Evolutionary conservation across 495 filamentous ascomycete genomes (phyloP), one percentile per base, ranked within the genome.

Genomic region (Podospora bellae-mahoneyi): DNA sequence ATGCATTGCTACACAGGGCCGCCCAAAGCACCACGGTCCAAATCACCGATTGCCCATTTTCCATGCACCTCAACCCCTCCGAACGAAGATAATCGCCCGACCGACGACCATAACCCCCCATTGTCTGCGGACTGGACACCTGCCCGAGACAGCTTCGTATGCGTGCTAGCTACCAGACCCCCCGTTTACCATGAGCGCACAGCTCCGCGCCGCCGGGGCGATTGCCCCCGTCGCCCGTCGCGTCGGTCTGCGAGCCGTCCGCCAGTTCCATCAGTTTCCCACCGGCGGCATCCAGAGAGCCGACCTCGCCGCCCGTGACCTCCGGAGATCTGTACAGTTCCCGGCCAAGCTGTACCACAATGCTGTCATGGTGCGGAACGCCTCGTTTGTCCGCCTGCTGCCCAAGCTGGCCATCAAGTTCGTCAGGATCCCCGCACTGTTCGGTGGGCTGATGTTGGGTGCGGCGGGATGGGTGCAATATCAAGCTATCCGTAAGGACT

Each of bases 381-480:
- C 92, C 57, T 97, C 94, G 5, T 98, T 98, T 75, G 85, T 84
- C 6, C 86, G 95, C 62, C 85, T 91, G 62, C 83, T 99, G n/a
- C 95, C 95, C 2, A 91, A 92, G 74, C 84, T 99, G 55, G 88
- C 94, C 9, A 72, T 96, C 71, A 99, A 97, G 81, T 90, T 98
- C 65, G 83, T 89, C 54, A 85, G 92, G 62, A 80, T 97, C 62
- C 95, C 95, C 28, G 94, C 96, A 66, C 88, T 97, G 79, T 93
- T 96, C 76, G 95, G 94, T 44, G 93, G 91, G 56, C 89, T 91
- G 57, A 91, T 90, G 79, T 85, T 99, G 75, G 93, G 91, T 6
- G 91, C 92, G 4, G 75, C 95, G 34, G 92, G 92, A 56, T 99
- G 97, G 84, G 73, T 99, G 39, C 95, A 99, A 77, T 97, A 98